Evolutionary conservation across 768 basidiomycete species (phyloP).

Genomic region (Naganishia onofrii): DNA sequence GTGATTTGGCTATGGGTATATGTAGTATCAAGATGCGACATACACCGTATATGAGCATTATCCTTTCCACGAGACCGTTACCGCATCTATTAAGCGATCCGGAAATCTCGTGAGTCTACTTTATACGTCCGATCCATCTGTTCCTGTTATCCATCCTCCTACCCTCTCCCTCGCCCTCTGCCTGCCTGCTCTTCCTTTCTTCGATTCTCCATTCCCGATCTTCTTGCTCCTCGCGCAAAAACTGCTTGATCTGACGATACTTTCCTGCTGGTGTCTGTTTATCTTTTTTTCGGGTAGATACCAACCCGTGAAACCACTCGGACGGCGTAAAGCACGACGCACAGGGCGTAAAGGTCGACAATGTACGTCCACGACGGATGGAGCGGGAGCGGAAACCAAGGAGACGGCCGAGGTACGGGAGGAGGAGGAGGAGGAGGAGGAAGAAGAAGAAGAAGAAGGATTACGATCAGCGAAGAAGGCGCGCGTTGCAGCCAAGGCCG

Average conservation of each 20-base stretch:
- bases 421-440: background rate
- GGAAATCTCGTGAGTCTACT: constrained; percentile 5
- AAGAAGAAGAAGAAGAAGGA: background rate
- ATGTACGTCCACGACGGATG: too few relatives aligned
- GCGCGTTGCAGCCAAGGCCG: too few relatives aligned
- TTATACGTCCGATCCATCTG: too few relatives aligned
- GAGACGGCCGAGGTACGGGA: too few relatives aligned
- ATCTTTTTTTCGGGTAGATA: background rate
- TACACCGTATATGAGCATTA: constrained; percentile 43
- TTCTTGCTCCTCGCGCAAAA: too few relatives aligned
- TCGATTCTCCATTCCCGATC: too few relatives aligned
- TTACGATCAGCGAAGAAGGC: background rate
- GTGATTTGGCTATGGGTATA: too few relatives aligned
- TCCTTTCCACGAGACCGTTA: constrained; percentile 38
- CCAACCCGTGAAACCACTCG: constrained; percentile 16
- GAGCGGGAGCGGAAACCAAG: background rate
- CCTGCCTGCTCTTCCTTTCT: background rate
- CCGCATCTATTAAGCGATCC: background rate
- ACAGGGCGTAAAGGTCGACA: background rate
- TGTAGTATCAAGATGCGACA: constrained; percentile 45
- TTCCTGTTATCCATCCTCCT: too few relatives aligned
- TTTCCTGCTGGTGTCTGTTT: background rate
- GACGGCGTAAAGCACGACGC: background rate
- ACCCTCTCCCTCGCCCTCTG: too few relatives aligned
- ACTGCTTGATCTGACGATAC: background rate